phyloP scores from a whole-genome alignment of 805 yeast species.

The Metschnikowia vanudenii region DNA sequence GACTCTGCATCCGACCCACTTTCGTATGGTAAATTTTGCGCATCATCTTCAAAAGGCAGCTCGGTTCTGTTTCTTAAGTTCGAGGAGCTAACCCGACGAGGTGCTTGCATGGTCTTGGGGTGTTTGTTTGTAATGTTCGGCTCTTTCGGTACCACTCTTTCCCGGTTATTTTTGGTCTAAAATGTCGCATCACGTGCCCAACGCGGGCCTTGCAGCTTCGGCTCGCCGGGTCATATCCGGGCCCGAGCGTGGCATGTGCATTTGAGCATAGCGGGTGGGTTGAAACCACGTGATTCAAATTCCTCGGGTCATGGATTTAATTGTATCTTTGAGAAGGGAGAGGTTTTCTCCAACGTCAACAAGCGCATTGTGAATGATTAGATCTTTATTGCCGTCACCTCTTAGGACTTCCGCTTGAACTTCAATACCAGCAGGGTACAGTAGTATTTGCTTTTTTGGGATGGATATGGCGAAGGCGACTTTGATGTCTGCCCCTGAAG shows the following conservation, averaged over 20 bases:
- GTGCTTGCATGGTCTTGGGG: conserved; percentile 4
- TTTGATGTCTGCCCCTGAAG: conserved; percentile 7
- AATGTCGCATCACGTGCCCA: conserved; percentile 4
- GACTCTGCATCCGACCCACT: conserved; percentile 30
- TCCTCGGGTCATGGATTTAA: not conserved
- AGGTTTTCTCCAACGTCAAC: not conserved
- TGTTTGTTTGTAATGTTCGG: not conserved
- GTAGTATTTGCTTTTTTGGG: conserved; percentile 4
- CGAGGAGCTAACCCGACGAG: not conserved
- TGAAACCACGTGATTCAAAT: not conserved
- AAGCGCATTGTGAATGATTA: not conserved
- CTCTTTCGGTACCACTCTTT: not conserved
- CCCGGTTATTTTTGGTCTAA: not conserved
- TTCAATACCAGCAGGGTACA: conserved; percentile 7
- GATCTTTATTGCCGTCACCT: not conserved
- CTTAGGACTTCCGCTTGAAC: conserved; percentile 8
- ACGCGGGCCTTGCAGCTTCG: not conserved
- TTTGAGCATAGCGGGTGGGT: no score
- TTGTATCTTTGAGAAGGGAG: not conserved
- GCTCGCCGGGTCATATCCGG: no score
- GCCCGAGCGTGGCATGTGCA: no score
- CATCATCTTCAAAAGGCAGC: conserved; percentile 18
- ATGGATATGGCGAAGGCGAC: conserved; percentile 8
- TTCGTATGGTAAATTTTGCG: conserved; percentile 2
- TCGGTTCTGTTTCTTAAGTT: conserved; percentile 5